Evolutionary conservation across 352 stramenopile species (phyloP).

Genomic region (Hyaloperonospora brassicae): DNA sequence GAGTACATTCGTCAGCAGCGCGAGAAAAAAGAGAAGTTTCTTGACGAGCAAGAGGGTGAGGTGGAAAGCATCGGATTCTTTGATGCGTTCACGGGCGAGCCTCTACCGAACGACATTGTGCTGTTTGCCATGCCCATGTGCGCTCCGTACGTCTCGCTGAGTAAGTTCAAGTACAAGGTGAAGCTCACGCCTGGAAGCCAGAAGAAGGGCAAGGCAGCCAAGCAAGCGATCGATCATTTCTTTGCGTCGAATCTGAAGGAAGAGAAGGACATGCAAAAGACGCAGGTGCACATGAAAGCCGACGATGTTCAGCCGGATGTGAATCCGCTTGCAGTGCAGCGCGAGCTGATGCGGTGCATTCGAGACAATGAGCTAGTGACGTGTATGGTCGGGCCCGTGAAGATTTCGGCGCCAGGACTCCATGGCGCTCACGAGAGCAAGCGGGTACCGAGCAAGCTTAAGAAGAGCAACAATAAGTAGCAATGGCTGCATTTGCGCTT

Average conservation of each 20-base stretch:
- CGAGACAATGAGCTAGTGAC: constrained; percentile 84
- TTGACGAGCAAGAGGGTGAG: constrained; percentile 82
- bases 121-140: constrained; percentile 89
- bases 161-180: constrained; percentile 89
- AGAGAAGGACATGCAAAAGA: constrained; percentile 41
- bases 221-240: constrained; percentile 83
- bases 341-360: constrained; percentile 86
- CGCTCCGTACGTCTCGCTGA: constrained; percentile 79
- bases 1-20: constrained; percentile 67
- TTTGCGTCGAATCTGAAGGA: constrained; percentile 60
- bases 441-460: constrained; percentile 32
- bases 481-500: constrained; percentile 5
- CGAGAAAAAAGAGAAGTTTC: constrained; percentile 76
- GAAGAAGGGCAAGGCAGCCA: constrained; percentile 89
- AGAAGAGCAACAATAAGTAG: constrained; percentile 34
- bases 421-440: constrained; percentile 30
- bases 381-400: constrained; percentile 87
- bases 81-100: constrained; percentile 75
- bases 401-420: constrained; percentile 75
- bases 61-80: constrained; percentile 74
- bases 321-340: constrained; percentile 65
- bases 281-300: constrained; percentile 8
- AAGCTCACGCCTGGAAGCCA: constrained; percentile 84
- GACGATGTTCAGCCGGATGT: constrained; percentile 41
- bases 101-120: constrained; percentile 74